phyloP scores from a whole-genome alignment of 768 basidiomycete genomes.

The Kwoniella botswanensis region DNA sequence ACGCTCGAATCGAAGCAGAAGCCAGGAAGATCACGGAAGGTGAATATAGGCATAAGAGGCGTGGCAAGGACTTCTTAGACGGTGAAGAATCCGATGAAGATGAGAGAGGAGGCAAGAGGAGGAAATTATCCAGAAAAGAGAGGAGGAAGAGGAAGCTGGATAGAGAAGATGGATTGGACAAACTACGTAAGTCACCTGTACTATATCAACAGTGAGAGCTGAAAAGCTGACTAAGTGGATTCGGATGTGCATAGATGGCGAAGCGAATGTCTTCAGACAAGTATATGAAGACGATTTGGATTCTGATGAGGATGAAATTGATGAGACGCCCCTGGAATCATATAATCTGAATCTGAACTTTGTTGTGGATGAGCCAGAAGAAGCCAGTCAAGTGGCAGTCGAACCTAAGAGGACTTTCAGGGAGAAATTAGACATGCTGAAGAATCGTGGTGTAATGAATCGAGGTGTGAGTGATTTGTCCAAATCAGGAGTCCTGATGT shows the following conservation, averaged over 20 bases:
- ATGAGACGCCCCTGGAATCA: constrained; percentile 15
- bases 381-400: neutral
- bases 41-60: constrained; percentile 36
- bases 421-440: constrained; percentile 22
- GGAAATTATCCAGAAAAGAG: constrained; percentile 24
- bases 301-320: constrained; percentile 31
- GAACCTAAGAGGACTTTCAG: constrained; percentile 8
- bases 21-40: constrained; percentile 47
- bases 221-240: too few species aligned
- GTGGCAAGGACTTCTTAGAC: constrained; percentile 41
- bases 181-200: constrained; percentile 32
- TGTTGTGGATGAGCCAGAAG: neutral
- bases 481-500: neutral
- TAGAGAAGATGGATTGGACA: constrained; percentile 36
- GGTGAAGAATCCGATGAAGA: constrained; percentile 37
- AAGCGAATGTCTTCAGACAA: constrained; percentile 35
- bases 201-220: too few species aligned
- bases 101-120: neutral
- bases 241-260: constrained; percentile 27
- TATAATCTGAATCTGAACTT: neutral
- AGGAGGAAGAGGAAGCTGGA: constrained; percentile 37
- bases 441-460: constrained; percentile 25
- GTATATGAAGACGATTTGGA: constrained; percentile 36
- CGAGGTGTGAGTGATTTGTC: constrained; percentile 23
- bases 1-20: constrained; percentile 36